Evolutionary conservation across 495 filamentous ascomycete species (phyloP).

Genomic region (Neurospora sp.): DNA sequence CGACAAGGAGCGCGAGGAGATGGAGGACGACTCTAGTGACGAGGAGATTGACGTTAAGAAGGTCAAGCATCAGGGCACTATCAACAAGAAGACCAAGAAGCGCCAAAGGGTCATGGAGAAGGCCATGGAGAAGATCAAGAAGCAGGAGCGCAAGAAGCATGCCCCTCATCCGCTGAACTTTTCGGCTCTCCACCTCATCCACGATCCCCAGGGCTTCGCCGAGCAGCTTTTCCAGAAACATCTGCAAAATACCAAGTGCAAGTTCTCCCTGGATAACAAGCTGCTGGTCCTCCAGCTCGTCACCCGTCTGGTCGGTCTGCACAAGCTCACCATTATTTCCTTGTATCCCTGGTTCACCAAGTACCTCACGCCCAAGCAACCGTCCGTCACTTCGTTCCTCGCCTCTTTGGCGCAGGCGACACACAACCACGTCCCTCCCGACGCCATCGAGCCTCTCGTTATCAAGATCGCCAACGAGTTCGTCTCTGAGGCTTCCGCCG

Average conservation of each 20-base stretch:
- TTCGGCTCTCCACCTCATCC: constrained; percentile 84
- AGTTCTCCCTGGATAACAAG: constrained; percentile 83
- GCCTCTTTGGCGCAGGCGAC: constrained; percentile 86
- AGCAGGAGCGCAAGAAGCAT: constrained; percentile 76
- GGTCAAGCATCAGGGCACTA: constrained; percentile 71
- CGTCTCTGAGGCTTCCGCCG: constrained; percentile 85
- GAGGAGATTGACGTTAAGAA: constrained; percentile 69
- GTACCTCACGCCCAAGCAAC: constrained; percentile 85
- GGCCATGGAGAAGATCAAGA: constrained; percentile 61
- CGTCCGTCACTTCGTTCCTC: constrained; percentile 87
- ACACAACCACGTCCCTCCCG: constrained; percentile 85
- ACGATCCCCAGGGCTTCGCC: constrained; percentile 92
- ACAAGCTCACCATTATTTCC: constrained; percentile 58
- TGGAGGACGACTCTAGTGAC: constrained; percentile 80
- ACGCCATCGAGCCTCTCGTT: constrained; percentile 82
- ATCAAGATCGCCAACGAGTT: constrained; percentile 98
- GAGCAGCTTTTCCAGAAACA: constrained; percentile 87
- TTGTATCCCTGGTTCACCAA: constrained; percentile 74
- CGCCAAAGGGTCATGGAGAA: constrained; percentile 66
- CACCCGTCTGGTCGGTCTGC: constrained; percentile 81
- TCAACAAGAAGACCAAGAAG: constrained; percentile 96
- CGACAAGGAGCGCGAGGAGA: constrained; percentile 86
- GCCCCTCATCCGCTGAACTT: constrained; percentile 86
- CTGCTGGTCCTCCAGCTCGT: constrained; percentile 80
- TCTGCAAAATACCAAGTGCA: constrained; percentile 74